Base-by-base conservation (phyloP, 2,329 filamentous ascomycete genomes). In the Amesomyces nigricolor region DNA sequence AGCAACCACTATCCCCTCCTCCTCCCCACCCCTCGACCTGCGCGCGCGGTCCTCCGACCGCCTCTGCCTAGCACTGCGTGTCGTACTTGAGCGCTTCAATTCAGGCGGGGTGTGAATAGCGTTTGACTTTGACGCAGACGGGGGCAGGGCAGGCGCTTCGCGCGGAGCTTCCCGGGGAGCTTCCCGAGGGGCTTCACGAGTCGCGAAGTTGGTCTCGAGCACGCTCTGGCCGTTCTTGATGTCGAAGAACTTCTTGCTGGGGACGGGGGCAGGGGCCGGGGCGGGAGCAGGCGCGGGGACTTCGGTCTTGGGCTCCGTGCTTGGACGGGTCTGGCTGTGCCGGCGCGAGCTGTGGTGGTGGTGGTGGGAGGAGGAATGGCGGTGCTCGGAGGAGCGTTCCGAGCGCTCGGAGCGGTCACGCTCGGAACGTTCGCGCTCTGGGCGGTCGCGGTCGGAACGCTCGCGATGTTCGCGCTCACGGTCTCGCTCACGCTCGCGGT, bases 161-260 rank as follows among this genome's bases (percentile, higher is more conserved):
- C 22, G 22, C 2, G 22, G 22, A 5, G 3, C 17, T 19, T 19
- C 17, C 2, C 17, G 17, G 3, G 26, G 50, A 4, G 40, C 40
- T 9, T 61, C 58, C 38, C 19, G 51, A 22, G 59, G 32, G 2
- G 11, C 32, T 35, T 35, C 32, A 11, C 47, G 22, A 4, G 19
- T 13, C 37, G 47, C 17, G 44, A 61, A 61, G 56, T 63, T 65
- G 46, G 65, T 47, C 58, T 68, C 65, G 39, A 68, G 26, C 19
- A 64, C 58, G 58, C 63, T 66, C 44, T 64, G 53, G 40, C 56
- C 65, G 55, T 66, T 62, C 63, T 65, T 64, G 22, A 63, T 62
- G 50, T 67, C 58, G 42, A 64, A 65, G 55, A 68, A 65, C 56
- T 65, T 66, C 62, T 66, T 67, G 63, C 60, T 64, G 51, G 60